Base-by-base conservation (phyloP, 768 basidiomycete species). In the Rhizopogon rudus region DNA sequence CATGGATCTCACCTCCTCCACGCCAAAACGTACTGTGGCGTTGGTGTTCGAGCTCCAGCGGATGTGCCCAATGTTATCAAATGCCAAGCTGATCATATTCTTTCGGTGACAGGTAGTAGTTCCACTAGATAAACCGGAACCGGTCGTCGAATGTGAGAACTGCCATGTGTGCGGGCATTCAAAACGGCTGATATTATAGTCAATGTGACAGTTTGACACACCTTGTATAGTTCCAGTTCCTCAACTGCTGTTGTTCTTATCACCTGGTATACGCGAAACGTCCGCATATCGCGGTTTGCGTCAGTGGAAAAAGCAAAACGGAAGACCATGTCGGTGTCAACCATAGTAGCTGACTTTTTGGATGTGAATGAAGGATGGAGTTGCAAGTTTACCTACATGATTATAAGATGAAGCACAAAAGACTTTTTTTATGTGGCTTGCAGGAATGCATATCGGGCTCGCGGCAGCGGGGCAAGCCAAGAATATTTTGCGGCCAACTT, bases 1-100 rank as follows among this genome's bases (percentile, higher is more conserved):
- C 33, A 10, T 12, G 7, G 22, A 8, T 53, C 52, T 54, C 61
- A 80, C 79, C 69, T 77, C 72, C 25, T 77, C 73, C 16, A 77
- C 61, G 7, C 82, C 82, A 61, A 82, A 82, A 57, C 73, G 71
- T 8, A 81, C 72, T 4, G 65, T 75, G 6, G 75, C 77, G 50
- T 74, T 78, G 46, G 68, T 66, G 46, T 70, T 67, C 4, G 78
- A 77, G 41, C 67, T 65, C 82, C 82, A 84, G 48, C 80, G 76
- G 54, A 84, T 76, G 37, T 76, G 68, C 3, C 82, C 83, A 3
- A 80, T 81, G 16, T 73, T 72, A 62, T 84, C 82, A 60, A 78
- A 82, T 17, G 71, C 60, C 14, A 64, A 52, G 1, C 77, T 80
- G 6, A 60, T 61, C 10, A 72, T 49, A 60, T 83, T 82, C 59